These are phyloP conservation scores for Mycena polygramma DNA, from an alignment of 768 basidiomycete species.

Conservation along the genomic window DNA sequence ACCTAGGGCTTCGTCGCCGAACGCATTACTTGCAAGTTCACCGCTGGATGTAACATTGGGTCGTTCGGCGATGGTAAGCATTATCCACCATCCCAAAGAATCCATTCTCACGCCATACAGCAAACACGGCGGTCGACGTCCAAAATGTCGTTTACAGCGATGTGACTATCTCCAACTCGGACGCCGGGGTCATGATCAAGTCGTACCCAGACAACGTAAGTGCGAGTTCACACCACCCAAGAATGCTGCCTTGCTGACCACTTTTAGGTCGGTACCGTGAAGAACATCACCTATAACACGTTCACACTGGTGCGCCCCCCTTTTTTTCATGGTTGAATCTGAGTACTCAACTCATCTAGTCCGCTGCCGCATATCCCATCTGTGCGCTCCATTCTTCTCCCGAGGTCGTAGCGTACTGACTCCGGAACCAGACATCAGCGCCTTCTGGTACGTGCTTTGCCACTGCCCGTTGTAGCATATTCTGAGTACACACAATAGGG, in stretches of 20 bases:
- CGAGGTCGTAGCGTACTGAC: background rate
- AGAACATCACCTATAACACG: conserved; percentile 38
- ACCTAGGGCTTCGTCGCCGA: conserved; percentile 38
- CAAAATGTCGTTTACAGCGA: conserved; percentile 42
- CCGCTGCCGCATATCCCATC: conserved; percentile 27
- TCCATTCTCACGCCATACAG: background rate
- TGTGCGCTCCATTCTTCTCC: background rate
- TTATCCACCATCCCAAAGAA: no score
- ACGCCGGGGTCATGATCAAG: conserved; percentile 43
- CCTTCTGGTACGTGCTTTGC: conserved; percentile 30
- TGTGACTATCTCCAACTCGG: conserved; percentile 41
- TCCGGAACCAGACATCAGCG: conserved; percentile 32
- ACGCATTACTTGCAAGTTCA: conserved; percentile 37
- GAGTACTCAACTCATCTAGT: background rate
- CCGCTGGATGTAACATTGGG: conserved; percentile 43
- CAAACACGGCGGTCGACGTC: conserved; percentile 36
- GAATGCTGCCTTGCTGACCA: background rate
- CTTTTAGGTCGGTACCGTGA: conserved; percentile 32
- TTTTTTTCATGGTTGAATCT: background rate
- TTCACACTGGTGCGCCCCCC: conserved; percentile 30
- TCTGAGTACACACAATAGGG: conserved; percentile 6
- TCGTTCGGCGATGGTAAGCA: conserved; percentile 37
- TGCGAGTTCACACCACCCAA: background rate
- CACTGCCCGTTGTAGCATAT: no score
- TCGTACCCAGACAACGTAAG: conserved; percentile 38